Percentiles rank a stretch among this genome's conserved stretches.
Conservation (phyloP, 2,329 filamentous ascomycete genomes). For the Hymenoscyphus infarciens region DNA sequence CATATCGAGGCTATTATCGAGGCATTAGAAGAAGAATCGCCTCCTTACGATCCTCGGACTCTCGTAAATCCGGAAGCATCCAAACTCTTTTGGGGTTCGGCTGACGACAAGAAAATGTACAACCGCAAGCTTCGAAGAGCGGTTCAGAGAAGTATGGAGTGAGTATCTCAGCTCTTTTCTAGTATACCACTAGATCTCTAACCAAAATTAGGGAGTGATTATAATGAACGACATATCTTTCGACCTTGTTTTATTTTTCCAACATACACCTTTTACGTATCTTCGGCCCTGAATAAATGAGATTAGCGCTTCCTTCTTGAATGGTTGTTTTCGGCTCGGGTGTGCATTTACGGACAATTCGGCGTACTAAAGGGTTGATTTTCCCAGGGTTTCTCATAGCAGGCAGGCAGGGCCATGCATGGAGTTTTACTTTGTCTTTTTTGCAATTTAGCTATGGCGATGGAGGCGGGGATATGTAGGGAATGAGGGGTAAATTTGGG, state of each 20-base stretch:
- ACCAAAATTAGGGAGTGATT: constrained; percentile 22
- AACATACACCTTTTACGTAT: constrained; percentile 4
- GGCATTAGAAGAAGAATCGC: constrained; percentile 80
- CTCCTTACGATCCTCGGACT: constrained; percentile 85
- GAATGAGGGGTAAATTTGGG: neutral
- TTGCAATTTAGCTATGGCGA: neutral
- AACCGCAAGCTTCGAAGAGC: constrained; percentile 75
- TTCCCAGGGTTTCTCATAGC: neutral
- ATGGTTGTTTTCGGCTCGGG: neutral
- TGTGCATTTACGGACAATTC: constrained; percentile 9
- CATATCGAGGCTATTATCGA: constrained; percentile 83
- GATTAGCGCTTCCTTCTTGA: constrained; percentile 5
- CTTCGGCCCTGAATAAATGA: neutral
- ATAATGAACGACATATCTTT: neutral
- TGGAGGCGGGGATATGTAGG: neutral
- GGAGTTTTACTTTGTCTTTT: neutral
- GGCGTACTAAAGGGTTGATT: neutral
- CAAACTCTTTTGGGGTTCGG: constrained; percentile 78
- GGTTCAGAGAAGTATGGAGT: constrained; percentile 67
- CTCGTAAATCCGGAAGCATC: constrained; percentile 83
- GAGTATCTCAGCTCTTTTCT: constrained; percentile 11
- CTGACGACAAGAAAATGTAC: constrained; percentile 79
- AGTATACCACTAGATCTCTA: neutral
- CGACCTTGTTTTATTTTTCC: neutral
- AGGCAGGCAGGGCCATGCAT: neutral